These are phyloP conservation scores for Elongisporangium senticosum DNA, from an alignment of 352 stramenopile genomes.

Conservation along the genomic window DNA sequence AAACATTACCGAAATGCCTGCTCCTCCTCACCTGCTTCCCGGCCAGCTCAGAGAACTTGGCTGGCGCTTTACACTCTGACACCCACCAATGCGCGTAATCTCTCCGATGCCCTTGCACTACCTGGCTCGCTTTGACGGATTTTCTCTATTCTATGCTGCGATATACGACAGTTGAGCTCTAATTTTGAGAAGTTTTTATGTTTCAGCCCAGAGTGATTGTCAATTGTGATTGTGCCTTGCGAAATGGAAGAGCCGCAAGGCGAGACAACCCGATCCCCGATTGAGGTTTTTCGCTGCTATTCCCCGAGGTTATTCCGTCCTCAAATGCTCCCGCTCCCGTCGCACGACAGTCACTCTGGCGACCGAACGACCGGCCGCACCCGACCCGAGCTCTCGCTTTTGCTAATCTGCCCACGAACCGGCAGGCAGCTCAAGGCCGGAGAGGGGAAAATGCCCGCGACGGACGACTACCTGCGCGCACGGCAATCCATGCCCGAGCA, in stretches of 20 bases:
- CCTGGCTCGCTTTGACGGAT: background rate
- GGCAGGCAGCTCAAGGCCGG: background rate
- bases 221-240: background rate
- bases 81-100: background rate
- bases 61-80: too few relatives aligned
- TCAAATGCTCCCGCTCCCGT: background rate
- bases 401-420: background rate
- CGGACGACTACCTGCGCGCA: slow-evolving; percentile 27
- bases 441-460: slow-evolving; percentile 24
- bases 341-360: background rate
- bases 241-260: background rate
- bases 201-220: background rate
- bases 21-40: background rate
- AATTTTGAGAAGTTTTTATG: background rate
- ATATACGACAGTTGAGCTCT: background rate
- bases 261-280: background rate
- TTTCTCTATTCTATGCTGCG: background rate
- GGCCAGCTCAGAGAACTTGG: background rate
- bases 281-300: background rate
- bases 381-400: background rate
- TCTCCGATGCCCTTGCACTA: background rate
- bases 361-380: background rate
- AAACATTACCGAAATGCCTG: background rate
- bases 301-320: background rate
- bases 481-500: slow-evolving; percentile 30